A percentile compares a stretch with the other conserved stretches of the same genome.
phyloP scores from a whole-genome alignment of 495 filamentous ascomycete genomes.

The Penicillium malachiteum region DNA sequence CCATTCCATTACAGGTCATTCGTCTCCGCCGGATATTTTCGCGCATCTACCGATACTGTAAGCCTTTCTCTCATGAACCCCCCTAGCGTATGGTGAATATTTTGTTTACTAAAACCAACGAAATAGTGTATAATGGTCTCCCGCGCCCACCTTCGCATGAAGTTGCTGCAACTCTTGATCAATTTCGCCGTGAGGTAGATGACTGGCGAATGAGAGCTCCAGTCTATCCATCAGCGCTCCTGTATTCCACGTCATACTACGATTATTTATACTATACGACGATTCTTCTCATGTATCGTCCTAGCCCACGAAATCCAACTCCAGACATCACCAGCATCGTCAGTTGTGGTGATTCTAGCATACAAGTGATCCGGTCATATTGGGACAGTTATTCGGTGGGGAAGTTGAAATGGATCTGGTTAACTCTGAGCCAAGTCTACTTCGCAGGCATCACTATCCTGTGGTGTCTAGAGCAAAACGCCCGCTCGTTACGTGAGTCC shows the following conservation, averaged over 20 bases:
- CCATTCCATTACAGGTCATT: slow-evolving; percentile 50
- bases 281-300: slow-evolving; percentile 50
- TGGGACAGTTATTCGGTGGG: slow-evolving; percentile 49
- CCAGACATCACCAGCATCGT: slow-evolving; percentile 44
- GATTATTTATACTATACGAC: slow-evolving; percentile 55
- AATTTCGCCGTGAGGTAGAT: slow-evolving; percentile 50
- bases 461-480: slow-evolving; percentile 48
- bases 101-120: not conserved
- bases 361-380: slow-evolving; percentile 51
- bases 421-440: slow-evolving; percentile 53
- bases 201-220: slow-evolving; percentile 43
- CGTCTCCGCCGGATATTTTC: slow-evolving; percentile 50
- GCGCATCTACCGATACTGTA: slow-evolving; percentile 46
- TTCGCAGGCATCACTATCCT: slow-evolving; percentile 52
- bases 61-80: slow-evolving; percentile 11
- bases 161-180: slow-evolving; percentile 32
- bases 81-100: no score
- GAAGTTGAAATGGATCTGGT: slow-evolving; percentile 56
- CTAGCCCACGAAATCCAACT: slow-evolving; percentile 47
- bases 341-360: slow-evolving; percentile 50
- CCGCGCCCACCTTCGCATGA: slow-evolving; percentile 37
- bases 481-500: slow-evolving; percentile 43
- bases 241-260: slow-evolving; percentile 49
- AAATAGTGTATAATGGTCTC: slow-evolving; percentile 45
- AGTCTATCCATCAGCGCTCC: slow-evolving; percentile 41